A percentile compares a stretch with the other conserved stretches of the same genome.
phyloP scores from a whole-genome alignment of 371 early-diverging fungal genomes.

The Saksenaea vasiformis region DNA sequence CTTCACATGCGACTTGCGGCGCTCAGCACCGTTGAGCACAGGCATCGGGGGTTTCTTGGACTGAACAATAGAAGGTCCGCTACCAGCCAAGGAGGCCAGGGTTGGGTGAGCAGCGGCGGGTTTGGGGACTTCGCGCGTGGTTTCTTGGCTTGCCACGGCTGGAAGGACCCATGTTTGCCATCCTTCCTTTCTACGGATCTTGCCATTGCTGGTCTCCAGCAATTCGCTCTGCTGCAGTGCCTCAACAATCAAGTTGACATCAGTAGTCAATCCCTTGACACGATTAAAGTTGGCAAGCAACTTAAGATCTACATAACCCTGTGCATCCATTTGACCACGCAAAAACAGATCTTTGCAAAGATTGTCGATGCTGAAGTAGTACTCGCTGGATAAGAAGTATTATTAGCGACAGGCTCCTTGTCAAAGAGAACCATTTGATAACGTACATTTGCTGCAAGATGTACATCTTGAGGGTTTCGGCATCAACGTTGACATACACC shows the following conservation, averaged over 20 bases:
- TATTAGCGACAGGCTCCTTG: not conserved
- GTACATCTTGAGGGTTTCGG: conserved; percentile 58
- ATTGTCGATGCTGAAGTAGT: conserved; percentile 96
- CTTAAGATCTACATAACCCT: conserved; percentile 76
- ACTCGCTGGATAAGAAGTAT: conserved; percentile 55
- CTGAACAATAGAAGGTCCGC: not conserved
- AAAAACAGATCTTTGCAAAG: conserved; percentile 92
- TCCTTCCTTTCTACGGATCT: conserved; percentile 69
- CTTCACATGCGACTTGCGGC: conserved; percentile 20
- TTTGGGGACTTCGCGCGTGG: conserved; percentile 6
- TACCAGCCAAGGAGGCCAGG: conserved; percentile 43
- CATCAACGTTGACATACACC: conserved; percentile 49
- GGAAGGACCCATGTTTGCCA: conserved; percentile 80
- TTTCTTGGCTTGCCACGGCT: conserved; percentile 7
- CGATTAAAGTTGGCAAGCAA: conserved; percentile 87
- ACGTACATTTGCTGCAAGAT: conserved; percentile 66
- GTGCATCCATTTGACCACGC: conserved; percentile 84
- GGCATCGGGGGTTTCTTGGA: conserved; percentile 14
- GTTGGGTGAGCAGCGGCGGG: conserved; percentile 33
- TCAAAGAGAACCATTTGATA: not conserved
- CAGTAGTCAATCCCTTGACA: conserved; percentile 72
- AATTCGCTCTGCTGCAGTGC: conserved; percentile 58
- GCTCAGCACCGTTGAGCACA: conserved; percentile 23
- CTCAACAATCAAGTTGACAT: conserved; percentile 61
- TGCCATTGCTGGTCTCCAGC: conserved; percentile 57